Percentiles rank a stretch among this genome's conserved stretches.
Evolutionary conservation across 768 basidiomycete genomes (phyloP).

Genomic region (Strobilomyces echinocephalus): DNA sequence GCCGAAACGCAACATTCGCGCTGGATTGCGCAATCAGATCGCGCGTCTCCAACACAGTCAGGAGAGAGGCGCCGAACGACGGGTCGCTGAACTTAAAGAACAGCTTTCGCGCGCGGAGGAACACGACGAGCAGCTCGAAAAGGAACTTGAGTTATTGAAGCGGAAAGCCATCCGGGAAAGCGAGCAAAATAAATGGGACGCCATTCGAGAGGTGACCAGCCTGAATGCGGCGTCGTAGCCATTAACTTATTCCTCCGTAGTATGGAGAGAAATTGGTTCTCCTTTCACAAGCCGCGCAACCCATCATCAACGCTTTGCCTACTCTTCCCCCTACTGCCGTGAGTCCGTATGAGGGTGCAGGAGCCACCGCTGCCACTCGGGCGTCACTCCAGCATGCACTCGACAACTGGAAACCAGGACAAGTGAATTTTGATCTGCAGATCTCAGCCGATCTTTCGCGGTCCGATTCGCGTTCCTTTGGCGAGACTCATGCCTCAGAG

Average conservation of each 20-base stretch:
- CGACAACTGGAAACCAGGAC: conserved; percentile 72
- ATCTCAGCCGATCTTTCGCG: conserved; percentile 51
- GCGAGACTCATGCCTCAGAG: conserved; percentile 77
- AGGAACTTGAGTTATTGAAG: conserved; percentile 66
- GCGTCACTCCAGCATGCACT: conserved; percentile 74
- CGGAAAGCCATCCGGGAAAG: conserved; percentile 73
- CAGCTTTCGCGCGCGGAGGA: conserved; percentile 62
- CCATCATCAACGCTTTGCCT: conserved; percentile 60
- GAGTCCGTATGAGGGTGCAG: conserved; percentile 56
- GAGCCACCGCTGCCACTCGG: conserved; percentile 63
- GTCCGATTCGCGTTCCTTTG: conserved; percentile 78
- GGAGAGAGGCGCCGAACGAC: conserved; percentile 60
- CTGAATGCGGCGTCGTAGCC: conserved; percentile 1
- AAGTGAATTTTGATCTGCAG: conserved; percentile 48
- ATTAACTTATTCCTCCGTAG: conserved; percentile 33
- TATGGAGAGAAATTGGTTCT: conserved; percentile 78
- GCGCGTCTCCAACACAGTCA: conserved; percentile 61
- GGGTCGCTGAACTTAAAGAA: conserved; percentile 63
- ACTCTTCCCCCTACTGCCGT: conserved; percentile 55
- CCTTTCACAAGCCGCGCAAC: conserved; percentile 63
- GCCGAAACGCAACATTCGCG: conserved; percentile 61
- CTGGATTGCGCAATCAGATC: conserved; percentile 56
- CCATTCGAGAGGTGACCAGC: conserved; percentile 62
- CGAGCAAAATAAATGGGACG: conserved; percentile 75
- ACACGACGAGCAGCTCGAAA: conserved; percentile 64